These are phyloP conservation scores for Botrytis sinoallii DNA, from an alignment of 2,329 filamentous ascomycete species.

Conservation along the genomic window DNA sequence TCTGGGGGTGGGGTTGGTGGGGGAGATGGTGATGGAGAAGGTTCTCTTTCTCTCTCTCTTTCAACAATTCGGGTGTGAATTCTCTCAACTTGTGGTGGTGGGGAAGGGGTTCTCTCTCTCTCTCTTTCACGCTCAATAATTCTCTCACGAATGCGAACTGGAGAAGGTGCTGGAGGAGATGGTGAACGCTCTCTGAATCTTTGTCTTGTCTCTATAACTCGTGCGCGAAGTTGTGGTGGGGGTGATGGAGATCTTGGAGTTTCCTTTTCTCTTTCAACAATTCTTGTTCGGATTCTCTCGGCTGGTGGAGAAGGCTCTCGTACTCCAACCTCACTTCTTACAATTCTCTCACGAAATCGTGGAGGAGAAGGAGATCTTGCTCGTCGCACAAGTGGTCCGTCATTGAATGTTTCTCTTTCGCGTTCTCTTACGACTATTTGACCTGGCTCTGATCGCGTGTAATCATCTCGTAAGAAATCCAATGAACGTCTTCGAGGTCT, in stretches of 20 bases:
- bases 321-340: conserved; percentile 22
- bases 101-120: conserved; percentile 32
- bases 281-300: conserved; percentile 23
- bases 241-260: conserved; percentile 30
- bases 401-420: conserved; percentile 30
- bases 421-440: conserved; percentile 36
- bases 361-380: conserved; percentile 34
- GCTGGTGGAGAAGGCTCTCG: conserved; percentile 29
- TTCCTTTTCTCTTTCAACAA: conserved; percentile 34
- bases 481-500: conserved; percentile 26
- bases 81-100: conserved; percentile 29
- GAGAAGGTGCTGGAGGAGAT: conserved; percentile 31
- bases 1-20: conserved; percentile 43
- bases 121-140: conserved; percentile 32
- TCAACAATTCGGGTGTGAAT: conserved; percentile 30
- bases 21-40: conserved; percentile 33
- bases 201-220: conserved; percentile 36
- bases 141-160: conserved; percentile 33
- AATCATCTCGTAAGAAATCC: conserved; percentile 37
- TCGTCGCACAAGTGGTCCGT: conserved; percentile 32
- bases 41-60: conserved; percentile 26
- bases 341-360: conserved; percentile 32
- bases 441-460: conserved; percentile 29
- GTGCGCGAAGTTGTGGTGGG: conserved; percentile 32
- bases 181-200: conserved; percentile 33